phyloP scores from a whole-genome alignment of 2,329 filamentous ascomycete species.

The Sclerotinia subarctica region DNA sequence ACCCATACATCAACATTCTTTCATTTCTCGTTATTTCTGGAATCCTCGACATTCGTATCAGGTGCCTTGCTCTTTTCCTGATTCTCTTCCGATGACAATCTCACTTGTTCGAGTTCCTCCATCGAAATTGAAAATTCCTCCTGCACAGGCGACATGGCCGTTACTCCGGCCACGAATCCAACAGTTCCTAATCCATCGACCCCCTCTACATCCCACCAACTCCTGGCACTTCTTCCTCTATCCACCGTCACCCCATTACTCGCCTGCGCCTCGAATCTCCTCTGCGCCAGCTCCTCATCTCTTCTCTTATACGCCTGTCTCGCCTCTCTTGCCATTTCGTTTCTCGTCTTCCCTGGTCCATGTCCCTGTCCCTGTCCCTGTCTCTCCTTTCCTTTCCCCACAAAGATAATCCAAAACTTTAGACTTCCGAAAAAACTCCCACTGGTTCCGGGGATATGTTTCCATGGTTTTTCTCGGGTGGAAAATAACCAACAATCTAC shows the following conservation, averaged over 20 bases:
- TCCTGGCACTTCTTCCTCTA: conserved; percentile 32
- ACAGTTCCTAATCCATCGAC: conserved; percentile 22
- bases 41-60: neutral
- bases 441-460: conserved; percentile 47
- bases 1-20: neutral
- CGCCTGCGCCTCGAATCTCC: conserved; percentile 34
- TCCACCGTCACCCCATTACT: conserved; percentile 19
- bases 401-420: conserved; percentile 35
- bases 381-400: conserved; percentile 32
- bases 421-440: conserved; percentile 40
- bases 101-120: neutral
- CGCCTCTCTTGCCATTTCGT: conserved; percentile 53
- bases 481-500: conserved; percentile 68
- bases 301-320: conserved; percentile 48
- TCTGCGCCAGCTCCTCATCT: conserved; percentile 46
- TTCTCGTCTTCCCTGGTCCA: conserved; percentile 47
- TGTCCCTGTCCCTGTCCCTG: conserved; percentile 37
- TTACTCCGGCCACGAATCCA: neutral
- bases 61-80: neutral
- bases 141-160: conserved; percentile 29
- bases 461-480: conserved; percentile 69
- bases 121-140: conserved; percentile 27
- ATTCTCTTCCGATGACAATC: neutral
- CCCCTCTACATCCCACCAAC: conserved; percentile 39
- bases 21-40: neutral